Evolutionary conservation across 169 alveolate genomes (phyloP).

Genomic region (Cryptosporidium muris): DNA sequence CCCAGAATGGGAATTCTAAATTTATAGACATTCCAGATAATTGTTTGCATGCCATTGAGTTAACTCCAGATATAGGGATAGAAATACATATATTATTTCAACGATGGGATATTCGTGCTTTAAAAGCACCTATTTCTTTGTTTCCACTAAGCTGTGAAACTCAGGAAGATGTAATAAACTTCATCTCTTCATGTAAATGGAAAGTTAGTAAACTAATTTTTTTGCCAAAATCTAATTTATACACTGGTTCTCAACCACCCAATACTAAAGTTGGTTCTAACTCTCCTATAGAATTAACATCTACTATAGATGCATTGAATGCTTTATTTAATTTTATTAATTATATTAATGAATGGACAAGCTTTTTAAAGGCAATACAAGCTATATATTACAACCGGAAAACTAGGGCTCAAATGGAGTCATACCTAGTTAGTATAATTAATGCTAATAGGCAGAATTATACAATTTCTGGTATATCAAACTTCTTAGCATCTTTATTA

Average conservation of each 20-base stretch:
- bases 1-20: conserved; percentile 56
- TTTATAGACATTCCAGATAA: conserved; percentile 41
- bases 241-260: conserved; percentile 6
- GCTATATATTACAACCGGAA: conserved; percentile 33
- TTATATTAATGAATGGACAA: conserved; percentile 51
- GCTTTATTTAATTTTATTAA: conserved; percentile 39
- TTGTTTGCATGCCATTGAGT: conserved; percentile 36
- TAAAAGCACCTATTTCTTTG: conserved; percentile 53
- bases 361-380: conserved; percentile 49
- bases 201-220: conserved; percentile 32
- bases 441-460: conserved; percentile 1
- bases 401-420: conserved; percentile 2
- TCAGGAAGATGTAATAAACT: conserved; percentile 1
- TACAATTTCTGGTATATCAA: conserved; percentile 8
- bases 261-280: neutral
- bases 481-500: conserved; percentile 6
- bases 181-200: conserved; percentile 55
- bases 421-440: conserved; percentile 9
- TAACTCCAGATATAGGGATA: conserved; percentile 74
- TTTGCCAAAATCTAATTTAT: conserved; percentile 33
- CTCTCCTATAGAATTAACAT: conserved; percentile 19
- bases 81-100: conserved; percentile 75
- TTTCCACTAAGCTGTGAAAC: conserved; percentile 8
- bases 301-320: conserved; percentile 21
- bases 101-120: conserved; percentile 75